phyloP scores from a whole-genome alignment of 345 rosid species.

The Hypericum perforatum region DNA sequence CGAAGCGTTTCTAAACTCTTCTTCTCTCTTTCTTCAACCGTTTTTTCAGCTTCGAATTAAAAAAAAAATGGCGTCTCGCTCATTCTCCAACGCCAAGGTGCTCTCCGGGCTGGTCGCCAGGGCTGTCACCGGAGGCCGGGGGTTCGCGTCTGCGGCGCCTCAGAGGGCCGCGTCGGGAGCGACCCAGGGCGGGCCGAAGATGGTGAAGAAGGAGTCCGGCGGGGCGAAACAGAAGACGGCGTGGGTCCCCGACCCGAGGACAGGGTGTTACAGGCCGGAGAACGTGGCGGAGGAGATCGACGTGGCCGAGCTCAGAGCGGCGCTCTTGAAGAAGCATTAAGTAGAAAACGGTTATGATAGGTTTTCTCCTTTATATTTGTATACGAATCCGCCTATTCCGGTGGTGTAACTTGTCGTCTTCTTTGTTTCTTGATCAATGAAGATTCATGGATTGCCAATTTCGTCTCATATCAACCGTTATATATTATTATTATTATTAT shows the following conservation, averaged over 20 bases:
- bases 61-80: not conserved
- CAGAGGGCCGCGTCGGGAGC: not conserved
- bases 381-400: too few relatives aligned
- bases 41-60: too few relatives aligned
- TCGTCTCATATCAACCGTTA: too few relatives aligned
- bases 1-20: too few relatives aligned
- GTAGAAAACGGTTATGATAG: too few relatives aligned
- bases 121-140: not conserved
- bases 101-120: not conserved
- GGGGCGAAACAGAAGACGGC: not conserved
- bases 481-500: too few relatives aligned
- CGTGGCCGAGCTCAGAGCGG: not conserved
- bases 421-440: too few relatives aligned
- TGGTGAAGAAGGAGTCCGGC: not conserved
- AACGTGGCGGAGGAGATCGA: constrained; percentile 1
- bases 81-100: not conserved
- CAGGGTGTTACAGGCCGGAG: not conserved
- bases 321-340: constrained; percentile 1
- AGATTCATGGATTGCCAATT: too few relatives aligned
- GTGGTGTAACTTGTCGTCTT: too few relatives aligned
- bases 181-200: not conserved
- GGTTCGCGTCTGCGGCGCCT: not conserved
- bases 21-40: too few relatives aligned
- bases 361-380: too few relatives aligned
- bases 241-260: constrained; percentile 1